phyloP scores from a whole-genome alignment of 75 land plant genomes.

The Chamaecyparis obtusa region DNA sequence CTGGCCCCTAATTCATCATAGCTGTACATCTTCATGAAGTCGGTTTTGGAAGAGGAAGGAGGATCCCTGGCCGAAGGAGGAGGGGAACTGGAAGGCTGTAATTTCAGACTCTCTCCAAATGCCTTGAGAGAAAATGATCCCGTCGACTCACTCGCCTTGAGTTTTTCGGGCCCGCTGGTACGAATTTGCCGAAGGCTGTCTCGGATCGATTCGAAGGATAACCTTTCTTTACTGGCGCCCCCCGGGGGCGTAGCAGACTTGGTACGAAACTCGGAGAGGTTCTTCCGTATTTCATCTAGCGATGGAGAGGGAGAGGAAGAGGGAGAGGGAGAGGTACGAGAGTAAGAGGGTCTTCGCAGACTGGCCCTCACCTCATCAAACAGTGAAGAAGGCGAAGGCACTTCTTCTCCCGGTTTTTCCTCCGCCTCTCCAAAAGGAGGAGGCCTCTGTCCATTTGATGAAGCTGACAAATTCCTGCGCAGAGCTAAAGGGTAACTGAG shows the following conservation, averaged over 20 bases:
- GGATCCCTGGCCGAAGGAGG: constrained; percentile 34
- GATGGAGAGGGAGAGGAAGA: too few species aligned
- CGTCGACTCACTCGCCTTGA: background rate
- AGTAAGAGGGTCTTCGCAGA: constrained; percentile 22
- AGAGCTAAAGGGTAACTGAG: background rate
- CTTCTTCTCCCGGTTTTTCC: background rate
- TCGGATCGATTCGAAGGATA: constrained; percentile 32
- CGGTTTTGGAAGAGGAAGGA: constrained; percentile 19
- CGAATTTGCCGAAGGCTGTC: constrained; percentile 35
- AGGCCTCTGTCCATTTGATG: background rate
- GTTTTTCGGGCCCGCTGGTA: background rate
- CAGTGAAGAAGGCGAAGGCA: constrained; percentile 7
- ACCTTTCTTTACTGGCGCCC: background rate
- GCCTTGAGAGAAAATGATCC: constrained; percentile 9
- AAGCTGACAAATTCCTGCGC: background rate
- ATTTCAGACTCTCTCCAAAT: constrained; percentile 23
- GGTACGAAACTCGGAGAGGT: constrained; percentile 42
- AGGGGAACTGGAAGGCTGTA: constrained; percentile 14
- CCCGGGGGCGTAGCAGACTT: constrained; percentile 19
- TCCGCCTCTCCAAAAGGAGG: background rate
- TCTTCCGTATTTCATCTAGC: constrained; percentile 41
- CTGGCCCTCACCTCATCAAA: constrained; percentile 45
- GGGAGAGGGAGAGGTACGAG: constrained; percentile 10
- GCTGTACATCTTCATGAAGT: constrained; percentile 41
- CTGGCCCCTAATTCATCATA: constrained; percentile 55